Evolutionary conservation across 495 filamentous ascomycete species (phyloP).

Genomic region (Copromyces sp.): DNA sequence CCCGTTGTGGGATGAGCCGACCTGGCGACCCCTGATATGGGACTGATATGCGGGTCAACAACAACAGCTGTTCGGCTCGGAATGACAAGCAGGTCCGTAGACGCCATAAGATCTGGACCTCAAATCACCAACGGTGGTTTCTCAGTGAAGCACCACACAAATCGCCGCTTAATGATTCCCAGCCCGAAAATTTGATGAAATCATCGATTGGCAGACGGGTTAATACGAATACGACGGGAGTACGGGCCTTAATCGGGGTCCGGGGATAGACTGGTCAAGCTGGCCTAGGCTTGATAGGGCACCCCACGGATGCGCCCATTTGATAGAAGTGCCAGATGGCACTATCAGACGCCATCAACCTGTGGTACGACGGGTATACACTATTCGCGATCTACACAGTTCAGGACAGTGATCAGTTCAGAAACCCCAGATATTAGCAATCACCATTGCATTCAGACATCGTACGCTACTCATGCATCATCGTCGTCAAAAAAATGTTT

Average conservation of each 20-base stretch:
- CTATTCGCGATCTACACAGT: background rate
- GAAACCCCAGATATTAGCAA: background rate
- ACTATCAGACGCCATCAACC: background rate
- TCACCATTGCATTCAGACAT: background rate
- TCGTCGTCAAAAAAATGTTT: background rate
- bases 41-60: background rate
- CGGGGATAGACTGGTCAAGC: background rate
- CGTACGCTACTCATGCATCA: background rate
- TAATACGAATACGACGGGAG: background rate
- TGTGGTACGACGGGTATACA: background rate
- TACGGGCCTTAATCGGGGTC: background rate
- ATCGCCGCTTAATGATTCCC: background rate
- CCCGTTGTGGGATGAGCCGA: background rate
- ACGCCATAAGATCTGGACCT: background rate
- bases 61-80: background rate
- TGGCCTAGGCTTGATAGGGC: background rate
- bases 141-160: background rate
- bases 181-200: background rate
- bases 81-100: background rate
- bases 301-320: background rate
- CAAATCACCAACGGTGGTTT: background rate
- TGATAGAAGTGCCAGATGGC: background rate
- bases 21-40: background rate
- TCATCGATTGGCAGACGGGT: background rate
- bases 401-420: background rate